phyloP scores from a whole-genome alignment of 257 asterid genomes.

The Solanum piurae region DNA sequence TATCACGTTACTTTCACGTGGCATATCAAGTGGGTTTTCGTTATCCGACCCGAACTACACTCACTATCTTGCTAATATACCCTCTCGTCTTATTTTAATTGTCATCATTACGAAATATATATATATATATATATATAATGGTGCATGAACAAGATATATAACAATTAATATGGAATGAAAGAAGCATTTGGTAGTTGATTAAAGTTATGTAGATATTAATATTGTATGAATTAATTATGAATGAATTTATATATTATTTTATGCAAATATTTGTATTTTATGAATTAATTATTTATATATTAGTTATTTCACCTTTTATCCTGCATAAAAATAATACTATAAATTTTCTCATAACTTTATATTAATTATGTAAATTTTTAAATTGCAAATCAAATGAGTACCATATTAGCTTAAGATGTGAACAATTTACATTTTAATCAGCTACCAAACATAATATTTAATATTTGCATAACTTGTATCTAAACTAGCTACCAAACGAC shows the following conservation, averaged over 20 bases:
- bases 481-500: background rate
- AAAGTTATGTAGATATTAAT: background rate
- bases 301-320: fast-evolving
- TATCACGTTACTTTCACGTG: background rate
- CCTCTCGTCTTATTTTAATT: background rate
- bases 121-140: no score
- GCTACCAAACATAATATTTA: no score
- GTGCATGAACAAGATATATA: background rate
- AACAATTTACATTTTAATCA: no score
- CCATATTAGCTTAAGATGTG: no score
- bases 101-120: background rate
- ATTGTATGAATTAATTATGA: no score
- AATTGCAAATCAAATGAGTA: background rate
- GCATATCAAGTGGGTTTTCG: background rate
- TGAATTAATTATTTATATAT: no score
- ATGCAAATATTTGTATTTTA: no score
- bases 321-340: no score
- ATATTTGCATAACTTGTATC: no score
- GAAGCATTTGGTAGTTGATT: background rate
- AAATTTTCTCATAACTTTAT: background rate
- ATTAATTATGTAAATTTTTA: no score
- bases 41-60: background rate
- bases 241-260: no score
- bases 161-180: background rate
- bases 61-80: background rate